Evolutionary conservation across 73 alveolate genomes (phyloP).

Genomic region (Tetrahymena borealis): DNA sequence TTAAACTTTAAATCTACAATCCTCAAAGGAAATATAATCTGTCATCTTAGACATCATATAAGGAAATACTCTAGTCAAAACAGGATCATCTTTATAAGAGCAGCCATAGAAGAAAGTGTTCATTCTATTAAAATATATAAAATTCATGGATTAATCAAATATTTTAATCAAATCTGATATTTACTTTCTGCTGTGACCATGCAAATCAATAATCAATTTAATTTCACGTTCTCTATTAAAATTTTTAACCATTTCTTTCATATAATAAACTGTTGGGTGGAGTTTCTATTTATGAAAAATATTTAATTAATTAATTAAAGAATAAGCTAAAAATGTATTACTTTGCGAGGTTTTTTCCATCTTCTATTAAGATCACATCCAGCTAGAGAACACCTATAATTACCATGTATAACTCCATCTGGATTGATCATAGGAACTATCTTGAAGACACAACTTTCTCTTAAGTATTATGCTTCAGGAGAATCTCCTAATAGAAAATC

Average conservation of each 20-base stretch:
- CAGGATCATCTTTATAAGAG: slow-evolving; percentile 17
- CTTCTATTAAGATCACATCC: slow-evolving; percentile 77
- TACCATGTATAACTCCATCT: slow-evolving; percentile 82
- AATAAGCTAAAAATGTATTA: neutral
- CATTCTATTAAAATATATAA: slow-evolving; percentile 35
- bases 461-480: slow-evolving; percentile 65
- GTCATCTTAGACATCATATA: slow-evolving; percentile 49
- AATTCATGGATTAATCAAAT: neutral
- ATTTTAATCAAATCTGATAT: neutral
- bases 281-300: slow-evolving; percentile 49
- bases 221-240: slow-evolving; percentile 75
- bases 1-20: slow-evolving; percentile 61
- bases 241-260: slow-evolving; percentile 74
- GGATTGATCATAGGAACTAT: slow-evolving; percentile 76
- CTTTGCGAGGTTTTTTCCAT: slow-evolving; percentile 49
- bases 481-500: slow-evolving; percentile 69
- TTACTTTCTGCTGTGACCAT: slow-evolving; percentile 68
- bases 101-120: slow-evolving; percentile 38
- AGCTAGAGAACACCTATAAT: slow-evolving; percentile 58
- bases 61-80: slow-evolving; percentile 59
- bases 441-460: slow-evolving; percentile 69
- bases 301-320: neutral
- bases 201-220: slow-evolving; percentile 65
- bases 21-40: slow-evolving; percentile 43
- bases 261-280: slow-evolving; percentile 84